Evolutionary conservation across 2,329 filamentous ascomycete species (phyloP).

Genomic region (Penicillium janthinellum): DNA sequence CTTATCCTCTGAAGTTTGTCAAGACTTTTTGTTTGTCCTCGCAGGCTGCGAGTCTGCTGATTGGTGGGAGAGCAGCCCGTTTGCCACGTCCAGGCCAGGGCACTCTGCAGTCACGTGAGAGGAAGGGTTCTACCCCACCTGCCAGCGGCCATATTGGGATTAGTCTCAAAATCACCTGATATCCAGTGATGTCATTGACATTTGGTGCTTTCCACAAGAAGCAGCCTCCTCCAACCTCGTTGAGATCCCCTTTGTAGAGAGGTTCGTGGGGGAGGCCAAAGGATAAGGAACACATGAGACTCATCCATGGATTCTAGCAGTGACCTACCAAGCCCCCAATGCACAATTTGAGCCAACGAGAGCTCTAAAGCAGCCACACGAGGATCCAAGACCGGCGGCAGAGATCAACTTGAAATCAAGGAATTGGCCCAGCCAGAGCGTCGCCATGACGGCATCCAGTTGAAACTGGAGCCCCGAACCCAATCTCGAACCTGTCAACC

Average conservation of each 20-base stretch:
- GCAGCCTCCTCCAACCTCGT: neutral
- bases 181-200: slow-evolving; percentile 20
- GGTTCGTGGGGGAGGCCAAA: neutral
- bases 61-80: neutral
- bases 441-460: slow-evolving; percentile 11
- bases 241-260: neutral
- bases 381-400: neutral
- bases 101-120: neutral
- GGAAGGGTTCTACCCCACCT: neutral
- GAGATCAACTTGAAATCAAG: slow-evolving; percentile 10
- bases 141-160: neutral
- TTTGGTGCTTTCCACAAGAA: neutral
- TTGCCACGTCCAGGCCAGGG: neutral
- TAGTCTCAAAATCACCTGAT: neutral
- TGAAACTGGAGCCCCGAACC: neutral
- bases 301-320: neutral
- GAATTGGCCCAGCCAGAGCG: slow-evolving; percentile 5
- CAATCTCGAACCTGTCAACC: neutral
- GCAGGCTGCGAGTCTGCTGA: neutral
- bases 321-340: neutral
- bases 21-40: neutral
- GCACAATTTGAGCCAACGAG: neutral
- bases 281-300: neutral
- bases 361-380: neutral
- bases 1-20: neutral